A percentile compares a stretch with the other conserved stretches of the same genome.
These are phyloP conservation scores for Fraxinus quadrangulata DNA, from an alignment of 257 asterid genomes.

Conservation along the genomic window DNA sequence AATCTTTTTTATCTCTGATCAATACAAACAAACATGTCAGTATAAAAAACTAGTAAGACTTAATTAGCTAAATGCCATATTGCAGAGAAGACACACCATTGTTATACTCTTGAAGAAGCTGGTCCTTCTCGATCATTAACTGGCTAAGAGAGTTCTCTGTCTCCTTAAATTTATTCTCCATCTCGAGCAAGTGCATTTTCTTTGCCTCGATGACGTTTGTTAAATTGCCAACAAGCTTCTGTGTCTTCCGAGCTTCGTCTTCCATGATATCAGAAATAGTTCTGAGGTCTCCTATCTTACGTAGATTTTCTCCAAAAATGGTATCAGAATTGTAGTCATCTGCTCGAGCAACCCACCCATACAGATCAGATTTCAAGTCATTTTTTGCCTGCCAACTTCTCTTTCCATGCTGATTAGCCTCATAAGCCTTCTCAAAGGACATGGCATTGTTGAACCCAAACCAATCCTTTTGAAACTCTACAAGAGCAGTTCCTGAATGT, in stretches of 20 bases:
- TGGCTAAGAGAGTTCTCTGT: constrained; percentile 54
- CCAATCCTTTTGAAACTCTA: constrained; percentile 87
- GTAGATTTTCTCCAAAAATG: constrained; percentile 73
- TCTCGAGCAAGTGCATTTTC: constrained; percentile 62
- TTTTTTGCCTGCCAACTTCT: constrained; percentile 55
- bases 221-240: constrained; percentile 63
- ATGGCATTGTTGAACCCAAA: constrained; percentile 71
- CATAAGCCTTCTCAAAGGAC: constrained; percentile 72
- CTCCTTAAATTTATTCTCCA: constrained; percentile 64
- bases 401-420: constrained; percentile 69
- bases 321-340: constrained; percentile 63
- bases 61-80: too few species aligned
- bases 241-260: constrained; percentile 69
- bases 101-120: constrained; percentile 63
- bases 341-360: constrained; percentile 87
- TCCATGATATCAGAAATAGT: constrained; percentile 33
- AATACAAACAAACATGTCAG: neutral
- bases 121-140: constrained; percentile 62
- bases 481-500: constrained; percentile 78
- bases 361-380: constrained; percentile 44
- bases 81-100: too few species aligned
- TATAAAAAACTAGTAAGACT: too few species aligned
- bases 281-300: constrained; percentile 75
- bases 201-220: constrained; percentile 67
- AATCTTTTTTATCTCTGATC: constrained; percentile 66